Percentiles rank a stretch among this genome's conserved stretches.
Evolutionary conservation across 2,329 filamentous ascomycete species (phyloP).

Genomic region (Aspergillus sp.): DNA sequence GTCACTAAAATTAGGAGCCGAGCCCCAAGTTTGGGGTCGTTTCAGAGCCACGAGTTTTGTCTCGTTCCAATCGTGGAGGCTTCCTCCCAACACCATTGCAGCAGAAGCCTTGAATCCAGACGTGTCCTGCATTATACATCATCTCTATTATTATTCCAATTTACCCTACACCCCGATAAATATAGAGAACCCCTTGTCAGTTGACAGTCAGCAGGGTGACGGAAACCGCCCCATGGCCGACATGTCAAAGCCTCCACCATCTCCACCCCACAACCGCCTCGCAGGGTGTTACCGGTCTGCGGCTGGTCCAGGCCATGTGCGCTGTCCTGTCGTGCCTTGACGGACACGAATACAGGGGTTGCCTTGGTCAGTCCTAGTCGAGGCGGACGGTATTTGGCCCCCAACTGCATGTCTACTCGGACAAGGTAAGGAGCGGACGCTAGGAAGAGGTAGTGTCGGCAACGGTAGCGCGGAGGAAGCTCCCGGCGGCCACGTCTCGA

Average conservation of each 20-base stretch:
- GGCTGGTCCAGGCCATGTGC: background rate
- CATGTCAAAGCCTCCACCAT: background rate
- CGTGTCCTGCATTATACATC: too few species aligned
- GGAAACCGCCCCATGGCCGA: background rate
- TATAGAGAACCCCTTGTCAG: too few species aligned
- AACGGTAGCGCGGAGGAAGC: background rate
- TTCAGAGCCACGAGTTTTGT: too few species aligned
- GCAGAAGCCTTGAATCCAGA: too few species aligned
- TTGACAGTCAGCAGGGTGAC: background rate
- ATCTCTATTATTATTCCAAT: too few species aligned
- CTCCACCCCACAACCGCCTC: background rate
- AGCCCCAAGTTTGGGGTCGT: background rate
- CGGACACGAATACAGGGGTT: background rate
- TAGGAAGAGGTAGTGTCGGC: background rate
- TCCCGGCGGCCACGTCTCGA: background rate
- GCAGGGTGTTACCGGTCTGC: background rate
- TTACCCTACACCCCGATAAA: too few species aligned
- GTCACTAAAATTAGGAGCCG: conserved; percentile 9
- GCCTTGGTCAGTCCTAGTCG: background rate
- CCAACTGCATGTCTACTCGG: background rate
- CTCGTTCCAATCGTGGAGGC: too few species aligned
- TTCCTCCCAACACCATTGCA: too few species aligned
- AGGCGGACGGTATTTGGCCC: background rate
- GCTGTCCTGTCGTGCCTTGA: background rate
- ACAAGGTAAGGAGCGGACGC: background rate